Conservation (phyloP, 1,284 basidiomycete species). For the Calocybe gambosa region DNA sequence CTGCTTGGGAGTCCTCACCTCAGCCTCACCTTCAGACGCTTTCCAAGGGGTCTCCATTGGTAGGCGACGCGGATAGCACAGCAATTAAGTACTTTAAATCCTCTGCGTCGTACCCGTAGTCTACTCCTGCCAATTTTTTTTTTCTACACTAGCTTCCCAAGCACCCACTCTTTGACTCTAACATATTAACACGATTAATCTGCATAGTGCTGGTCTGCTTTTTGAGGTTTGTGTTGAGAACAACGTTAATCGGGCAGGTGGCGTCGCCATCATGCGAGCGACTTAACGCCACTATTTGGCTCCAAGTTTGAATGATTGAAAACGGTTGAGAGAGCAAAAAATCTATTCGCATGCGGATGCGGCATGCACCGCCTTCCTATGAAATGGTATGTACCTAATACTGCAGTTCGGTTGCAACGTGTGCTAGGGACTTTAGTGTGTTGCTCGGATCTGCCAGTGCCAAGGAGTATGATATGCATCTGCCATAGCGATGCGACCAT, state of each 20-base stretch:
- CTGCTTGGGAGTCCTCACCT: slow-evolving; percentile 11
- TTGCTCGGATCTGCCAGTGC: neutral
- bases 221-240: no score
- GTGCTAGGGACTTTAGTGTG: neutral
- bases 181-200: neutral
- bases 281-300: neutral
- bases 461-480: neutral
- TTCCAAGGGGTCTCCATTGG: slow-evolving; percentile 8
- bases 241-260: neutral
- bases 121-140: neutral
- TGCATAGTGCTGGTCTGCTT: neutral
- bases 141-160: neutral
- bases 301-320: no score
- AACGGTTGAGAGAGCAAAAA: no score
- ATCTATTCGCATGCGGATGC: no score
- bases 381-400: neutral
- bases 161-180: neutral
- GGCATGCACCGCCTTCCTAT: no score
- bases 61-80: slow-evolving; percentile 4
- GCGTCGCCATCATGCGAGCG: no score
- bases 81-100: slow-evolving; percentile 11
- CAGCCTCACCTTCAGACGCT: slow-evolving; percentile 9
- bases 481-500: neutral
- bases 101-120: neutral
- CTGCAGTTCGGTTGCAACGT: neutral